Percentiles rank a stretch among this genome's conserved stretches.
Evolutionary conservation across 225 moss, liverwort and hornwort genomes (phyloP).

Genomic region (Takakia lepidozioides): DNA sequence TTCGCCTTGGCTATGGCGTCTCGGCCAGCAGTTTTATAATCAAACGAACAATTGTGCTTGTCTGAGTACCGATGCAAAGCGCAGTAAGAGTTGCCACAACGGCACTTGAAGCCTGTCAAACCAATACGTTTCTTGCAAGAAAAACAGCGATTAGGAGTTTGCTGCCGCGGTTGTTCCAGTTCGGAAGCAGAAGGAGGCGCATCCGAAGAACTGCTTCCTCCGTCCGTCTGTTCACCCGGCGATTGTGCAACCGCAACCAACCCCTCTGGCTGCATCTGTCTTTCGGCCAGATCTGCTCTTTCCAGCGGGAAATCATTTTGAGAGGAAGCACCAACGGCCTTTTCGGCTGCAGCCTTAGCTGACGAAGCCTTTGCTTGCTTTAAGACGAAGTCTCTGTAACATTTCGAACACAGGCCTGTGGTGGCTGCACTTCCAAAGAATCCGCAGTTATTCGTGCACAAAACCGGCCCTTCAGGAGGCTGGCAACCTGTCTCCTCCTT

Average conservation of each 20-base stretch:
- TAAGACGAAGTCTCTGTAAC: constrained; percentile 6
- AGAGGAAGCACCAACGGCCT: background rate
- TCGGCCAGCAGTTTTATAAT: constrained; percentile 6
- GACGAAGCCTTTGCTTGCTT: constrained; percentile 2
- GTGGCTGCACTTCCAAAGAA: constrained; percentile 9
- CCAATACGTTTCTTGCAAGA: constrained; percentile 9
- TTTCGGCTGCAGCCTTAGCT: background rate
- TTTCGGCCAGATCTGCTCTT: background rate
- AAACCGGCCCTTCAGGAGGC: constrained; percentile 9
- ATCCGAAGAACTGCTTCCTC: background rate
- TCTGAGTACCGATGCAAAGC: constrained; percentile 8
- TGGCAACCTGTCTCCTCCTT: constrained; percentile 8
- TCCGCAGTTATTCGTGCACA: constrained; percentile 7
- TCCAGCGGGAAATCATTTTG: constrained; percentile 1
- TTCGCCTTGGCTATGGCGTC: constrained; percentile 13
- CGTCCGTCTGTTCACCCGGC: background rate
- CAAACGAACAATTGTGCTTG: constrained; percentile 6
- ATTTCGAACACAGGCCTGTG: constrained; percentile 6
- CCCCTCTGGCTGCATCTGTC: background rate
- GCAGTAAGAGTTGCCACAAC: constrained; percentile 6
- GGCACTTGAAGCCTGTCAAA: constrained; percentile 9
- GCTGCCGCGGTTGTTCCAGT: too few species aligned
- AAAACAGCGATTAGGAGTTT: constrained; percentile 4
- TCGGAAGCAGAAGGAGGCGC: background rate
- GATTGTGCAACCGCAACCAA: background rate